Conservation (phyloP, 2,329 filamentous ascomycete genomes). For the Cercospora sojina region DNA sequence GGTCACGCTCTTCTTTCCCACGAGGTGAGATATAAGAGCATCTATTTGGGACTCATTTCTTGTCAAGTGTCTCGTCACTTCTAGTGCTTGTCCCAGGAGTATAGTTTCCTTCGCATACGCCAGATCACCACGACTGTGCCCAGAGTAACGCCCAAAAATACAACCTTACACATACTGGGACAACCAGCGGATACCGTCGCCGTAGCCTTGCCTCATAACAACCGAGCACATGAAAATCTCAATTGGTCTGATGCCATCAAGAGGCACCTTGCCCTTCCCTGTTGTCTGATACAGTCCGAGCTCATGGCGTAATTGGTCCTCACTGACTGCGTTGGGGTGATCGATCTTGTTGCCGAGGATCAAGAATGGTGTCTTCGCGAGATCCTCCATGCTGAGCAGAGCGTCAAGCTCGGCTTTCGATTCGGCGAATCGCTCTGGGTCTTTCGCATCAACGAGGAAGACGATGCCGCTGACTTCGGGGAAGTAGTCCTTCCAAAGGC, state of each 20-base stretch:
- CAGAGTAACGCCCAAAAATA: not conserved
- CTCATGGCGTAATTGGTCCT: slow-evolving; percentile 90
- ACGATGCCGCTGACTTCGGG: slow-evolving; percentile 95
- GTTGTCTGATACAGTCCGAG: slow-evolving; percentile 92
- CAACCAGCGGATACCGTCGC: slow-evolving; percentile 87
- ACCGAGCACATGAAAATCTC: slow-evolving; percentile 99
- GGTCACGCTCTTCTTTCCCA: not conserved
- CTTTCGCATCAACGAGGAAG: slow-evolving; percentile 96
- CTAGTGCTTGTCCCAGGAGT: not conserved
- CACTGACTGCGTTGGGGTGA: slow-evolving; percentile 89
- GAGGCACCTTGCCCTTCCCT: slow-evolving; percentile 88
- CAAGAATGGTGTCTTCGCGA: slow-evolving; percentile 91
- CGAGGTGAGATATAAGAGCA: not conserved
- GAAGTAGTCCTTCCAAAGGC: slow-evolving; percentile 96
- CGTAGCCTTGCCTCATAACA: slow-evolving; percentile 93
- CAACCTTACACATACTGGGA: slow-evolving; percentile 73
- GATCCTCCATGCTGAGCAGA: slow-evolving; percentile 93
- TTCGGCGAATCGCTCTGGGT: slow-evolving; percentile 90
- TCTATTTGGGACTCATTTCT: not conserved
- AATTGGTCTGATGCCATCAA: slow-evolving; percentile 90
- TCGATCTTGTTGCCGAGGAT: slow-evolving; percentile 99
- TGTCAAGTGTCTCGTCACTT: not conserved
- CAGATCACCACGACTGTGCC: not conserved
- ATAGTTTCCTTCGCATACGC: not conserved
- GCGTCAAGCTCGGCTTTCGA: slow-evolving; percentile 94